These are phyloP conservation scores for Colletotrichum sp. DNA, from an alignment of 2,329 filamentous ascomycete species.

Conservation along the genomic window DNA sequence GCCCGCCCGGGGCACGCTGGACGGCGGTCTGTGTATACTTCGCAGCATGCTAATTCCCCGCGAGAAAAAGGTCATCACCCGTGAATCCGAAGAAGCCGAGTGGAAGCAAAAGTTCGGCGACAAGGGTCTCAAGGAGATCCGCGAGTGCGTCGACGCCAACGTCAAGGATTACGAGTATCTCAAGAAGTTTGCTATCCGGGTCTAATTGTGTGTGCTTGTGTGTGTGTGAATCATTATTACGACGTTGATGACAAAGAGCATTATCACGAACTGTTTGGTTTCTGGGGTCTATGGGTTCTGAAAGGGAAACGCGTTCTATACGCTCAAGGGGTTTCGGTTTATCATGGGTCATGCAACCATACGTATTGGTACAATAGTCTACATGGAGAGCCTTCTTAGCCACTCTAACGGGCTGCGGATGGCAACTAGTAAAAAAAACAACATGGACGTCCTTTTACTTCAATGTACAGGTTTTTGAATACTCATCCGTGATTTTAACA, in stretches of 20 bases:
- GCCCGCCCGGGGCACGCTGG: neutral
- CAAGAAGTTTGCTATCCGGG: conserved; percentile 75
- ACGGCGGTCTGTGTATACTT: neutral
- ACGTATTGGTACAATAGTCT: conserved; percentile 22
- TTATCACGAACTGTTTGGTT: neutral
- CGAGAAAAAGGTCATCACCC: conserved; percentile 64
- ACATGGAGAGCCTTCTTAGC: conserved; percentile 11
- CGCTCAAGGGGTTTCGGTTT: neutral
- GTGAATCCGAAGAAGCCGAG: conserved; percentile 71
- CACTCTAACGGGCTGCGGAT: neutral
- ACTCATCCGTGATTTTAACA: neutral
- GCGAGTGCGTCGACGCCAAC: conserved; percentile 74
- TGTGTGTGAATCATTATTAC: neutral
- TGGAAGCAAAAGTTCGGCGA: conserved; percentile 79
- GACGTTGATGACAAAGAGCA: conserved; percentile 18
- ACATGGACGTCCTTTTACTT: conserved; percentile 1
- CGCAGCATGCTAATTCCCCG: conserved; percentile 12
- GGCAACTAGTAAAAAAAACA: neutral
- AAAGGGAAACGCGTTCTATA: neutral
- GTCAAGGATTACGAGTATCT: conserved; percentile 80
- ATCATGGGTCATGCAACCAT: conserved; percentile 16
- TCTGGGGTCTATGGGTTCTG: neutral
- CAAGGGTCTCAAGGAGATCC: conserved; percentile 72
- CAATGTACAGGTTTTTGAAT: neutral
- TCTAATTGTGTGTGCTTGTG: conserved; percentile 37